Base-by-base conservation (phyloP, 202 grass and related monocot species). In the Bolboschoenoplectus hybrid region DNA sequence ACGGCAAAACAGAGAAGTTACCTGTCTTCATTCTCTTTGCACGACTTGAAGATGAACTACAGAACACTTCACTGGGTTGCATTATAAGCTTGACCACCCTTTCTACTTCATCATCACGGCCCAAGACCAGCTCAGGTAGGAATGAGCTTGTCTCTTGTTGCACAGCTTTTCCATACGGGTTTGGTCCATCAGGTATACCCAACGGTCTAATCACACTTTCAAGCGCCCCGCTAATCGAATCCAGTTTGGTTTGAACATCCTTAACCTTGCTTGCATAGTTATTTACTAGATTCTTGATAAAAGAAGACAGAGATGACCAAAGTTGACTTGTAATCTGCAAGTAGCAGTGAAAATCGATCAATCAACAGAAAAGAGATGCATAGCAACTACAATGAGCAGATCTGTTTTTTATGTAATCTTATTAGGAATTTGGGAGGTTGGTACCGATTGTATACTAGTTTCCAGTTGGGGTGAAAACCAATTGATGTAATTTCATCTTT, bases 121-220 rank as follows among this genome's bases (percentile, higher is more conserved):
- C 88, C 5, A 88, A 62, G 12, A 74, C 64, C 9, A 20, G 75
- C 3, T 87, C 83, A n/a, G 47, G 16, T 41, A 82, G 14, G 13
- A 85, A 82, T n/a, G 85, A 92, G 68, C 58, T 82, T 0, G 90
- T 87, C 74, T 85, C 81, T 39, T 63, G 65, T 53, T 45, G 49
- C 19, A 60, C 9, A 6, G 50, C 44, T 11, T 6, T 71, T 10
- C 49, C 49, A 16, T 17, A 67, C 2, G 41, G 66, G 4, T 53
- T 35, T 16, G 75, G 44, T 43, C 71, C 77, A 63, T 74, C 74
- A 8, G 62, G 45, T 49, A 83, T 49, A 49, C 64, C 81, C 40
- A 90, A 20, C 2, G n/a, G 16, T 7, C 43, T 45, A 10, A 86
- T 81, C 53, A 49, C 34, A 7, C n/a, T 67, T 78, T 87, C 71